phyloP scores from a whole-genome alignment of 371 early-diverging fungal species.

The Apophysomyces ossiformis region DNA sequence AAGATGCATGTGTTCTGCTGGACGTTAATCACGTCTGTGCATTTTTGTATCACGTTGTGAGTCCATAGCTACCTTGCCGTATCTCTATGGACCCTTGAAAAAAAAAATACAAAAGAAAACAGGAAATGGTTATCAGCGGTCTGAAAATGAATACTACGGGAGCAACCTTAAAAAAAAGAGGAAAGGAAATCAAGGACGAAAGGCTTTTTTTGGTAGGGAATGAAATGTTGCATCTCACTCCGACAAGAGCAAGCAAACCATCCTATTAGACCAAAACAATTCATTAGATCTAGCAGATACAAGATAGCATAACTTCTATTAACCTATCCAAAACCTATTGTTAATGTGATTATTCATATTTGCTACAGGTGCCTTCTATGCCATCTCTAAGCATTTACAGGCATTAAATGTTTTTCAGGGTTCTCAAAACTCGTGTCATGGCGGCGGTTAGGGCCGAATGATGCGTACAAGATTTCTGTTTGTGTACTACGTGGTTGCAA shows the following conservation, averaged over 20 bases:
- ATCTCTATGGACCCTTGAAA: background rate
- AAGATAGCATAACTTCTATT: background rate
- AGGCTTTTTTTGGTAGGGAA: background rate
- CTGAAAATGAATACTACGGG: background rate
- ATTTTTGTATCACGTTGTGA: constrained; percentile 1
- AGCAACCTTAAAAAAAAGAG: background rate
- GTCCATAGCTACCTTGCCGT: background rate
- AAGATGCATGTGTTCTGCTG: constrained; percentile 6
- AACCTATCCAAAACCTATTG: too few species aligned
- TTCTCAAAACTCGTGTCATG: constrained; percentile 10
- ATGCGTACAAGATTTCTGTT: constrained; percentile 1
- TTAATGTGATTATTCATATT: background rate
- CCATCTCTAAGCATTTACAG: background rate
- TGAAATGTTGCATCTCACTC: background rate
- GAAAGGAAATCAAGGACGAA: background rate
- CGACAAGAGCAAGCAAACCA: background rate
- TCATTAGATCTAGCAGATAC: background rate
- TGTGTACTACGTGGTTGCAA: constrained; percentile 9
- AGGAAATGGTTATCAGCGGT: background rate
- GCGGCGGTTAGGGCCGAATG: constrained; percentile 6
- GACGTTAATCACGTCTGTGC: constrained; percentile 4
- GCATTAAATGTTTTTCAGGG: constrained; percentile 11
- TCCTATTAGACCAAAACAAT: background rate
- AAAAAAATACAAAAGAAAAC: background rate
- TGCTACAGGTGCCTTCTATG: background rate